phyloP scores from a whole-genome alignment of 805 yeast species.

The Scheffersomyces ergatensis region DNA sequence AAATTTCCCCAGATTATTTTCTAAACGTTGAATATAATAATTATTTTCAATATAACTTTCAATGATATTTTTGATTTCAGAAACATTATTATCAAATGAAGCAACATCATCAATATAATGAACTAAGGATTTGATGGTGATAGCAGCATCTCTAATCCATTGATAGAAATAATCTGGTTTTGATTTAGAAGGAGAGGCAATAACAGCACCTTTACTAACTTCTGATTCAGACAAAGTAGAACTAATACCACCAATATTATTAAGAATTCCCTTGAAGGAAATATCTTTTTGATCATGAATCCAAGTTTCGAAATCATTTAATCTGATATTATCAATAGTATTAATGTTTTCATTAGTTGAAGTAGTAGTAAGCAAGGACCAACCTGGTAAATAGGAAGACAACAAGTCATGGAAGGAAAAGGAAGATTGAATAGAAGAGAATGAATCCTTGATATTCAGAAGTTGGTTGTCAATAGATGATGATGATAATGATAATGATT shows the following conservation, averaged over 20 bases:
- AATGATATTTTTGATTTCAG: slow-evolving; percentile 21
- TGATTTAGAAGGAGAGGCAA: slow-evolving; percentile 77
- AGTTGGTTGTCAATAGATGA: too few relatives aligned
- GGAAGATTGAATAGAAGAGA: background rate
- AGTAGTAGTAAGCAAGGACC: background rate
- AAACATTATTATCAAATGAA: slow-evolving; percentile 8
- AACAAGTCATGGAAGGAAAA: background rate
- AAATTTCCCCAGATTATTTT: slow-evolving; percentile 68
- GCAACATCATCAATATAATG: slow-evolving; percentile 17
- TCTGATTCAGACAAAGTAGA: slow-evolving; percentile 21
- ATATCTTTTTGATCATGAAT: slow-evolving; percentile 36
- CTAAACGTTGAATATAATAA: slow-evolving; percentile 57
- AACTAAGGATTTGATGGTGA: slow-evolving; percentile 66
- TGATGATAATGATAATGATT: background rate
- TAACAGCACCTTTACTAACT: slow-evolving; percentile 66
- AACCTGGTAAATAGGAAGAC: background rate
- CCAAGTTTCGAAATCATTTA: slow-evolving; percentile 47
- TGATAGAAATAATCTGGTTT: slow-evolving; percentile 83
- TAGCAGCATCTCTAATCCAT: slow-evolving; percentile 90
- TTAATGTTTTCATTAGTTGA: background rate
- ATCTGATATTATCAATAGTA: background rate
- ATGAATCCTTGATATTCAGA: background rate
- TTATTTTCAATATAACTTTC: slow-evolving; percentile 65
- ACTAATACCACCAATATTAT: slow-evolving; percentile 54
- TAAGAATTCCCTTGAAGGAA: slow-evolving; percentile 46